Evolutionary conservation across 257 asterid genomes (phyloP), one percentile per base, ranked within the genome.

Genomic region (Capsicum chinense): DNA sequence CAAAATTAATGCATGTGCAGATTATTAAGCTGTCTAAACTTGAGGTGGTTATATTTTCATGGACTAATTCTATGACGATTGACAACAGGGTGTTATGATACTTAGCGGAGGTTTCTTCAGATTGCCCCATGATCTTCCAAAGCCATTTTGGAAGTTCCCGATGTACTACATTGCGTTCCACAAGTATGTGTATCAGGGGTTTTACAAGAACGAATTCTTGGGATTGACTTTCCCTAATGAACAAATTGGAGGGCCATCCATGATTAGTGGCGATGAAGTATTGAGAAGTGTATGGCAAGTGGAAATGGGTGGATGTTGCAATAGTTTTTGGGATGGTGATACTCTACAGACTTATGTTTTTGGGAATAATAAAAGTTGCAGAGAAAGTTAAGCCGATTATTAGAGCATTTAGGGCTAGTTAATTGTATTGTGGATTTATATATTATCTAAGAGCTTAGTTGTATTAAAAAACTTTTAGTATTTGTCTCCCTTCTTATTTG

Each of bases 71-170:
- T 56, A 17, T 13, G 16, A 54, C 5, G 5, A 4, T 12, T 14
- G 17, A 13, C 14, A 14, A 56, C 89, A 0, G 94, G 92, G 92
- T 10, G 84, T 90, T 21, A 92, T 92, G 95, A 85, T 92, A 87
- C 85, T 92, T 3, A 81, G 74, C 1, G 95, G 95, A 0, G 93
- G 95, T 1, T 89, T 90, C 79, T 92, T 92, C n/a, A 88, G 93
- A 0, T 74, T 90, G 66, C 93, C 92, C 0, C 7, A 87, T 33
- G 95, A 92, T 83, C 89, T 92, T 33, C 95, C 95, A 0, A 86
- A 86, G 44, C 92, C 92, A 13, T 79, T 90, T 44, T 92, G 92
- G 95, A 85, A 42, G 80, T 92, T 88, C 58, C 93, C 95, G 7
- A 82, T 89, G 88, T 88, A 85, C 85, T 89, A 89, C 71, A 86